These are phyloP conservation scores for Eimeria tenella DNA, from an alignment of 169 alveolate genomes.

Conservation along the genomic window DNA sequence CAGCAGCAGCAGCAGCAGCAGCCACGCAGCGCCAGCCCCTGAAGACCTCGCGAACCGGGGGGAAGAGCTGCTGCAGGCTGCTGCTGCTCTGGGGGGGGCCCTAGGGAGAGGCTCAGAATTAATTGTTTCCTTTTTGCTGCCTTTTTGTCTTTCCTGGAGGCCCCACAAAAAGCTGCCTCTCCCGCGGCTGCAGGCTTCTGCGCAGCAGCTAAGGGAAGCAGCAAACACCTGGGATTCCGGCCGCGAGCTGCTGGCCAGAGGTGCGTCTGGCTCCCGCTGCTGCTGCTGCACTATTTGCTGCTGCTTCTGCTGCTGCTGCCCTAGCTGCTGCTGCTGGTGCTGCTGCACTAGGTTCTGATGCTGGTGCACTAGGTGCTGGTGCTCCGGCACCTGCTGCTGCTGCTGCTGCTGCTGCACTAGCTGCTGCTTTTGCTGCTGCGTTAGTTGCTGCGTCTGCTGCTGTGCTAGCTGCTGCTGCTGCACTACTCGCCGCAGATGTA, in stretches of 20 bases:
- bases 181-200: neutral
- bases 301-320: too few species aligned
- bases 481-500: neutral
- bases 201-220: conserved; percentile 1
- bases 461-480: neutral
- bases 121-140: neutral
- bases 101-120: neutral
- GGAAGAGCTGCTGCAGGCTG: conserved; percentile 19
- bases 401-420: neutral
- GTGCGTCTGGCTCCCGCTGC: neutral
- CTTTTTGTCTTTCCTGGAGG: neutral
- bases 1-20: neutral
- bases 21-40: neutral
- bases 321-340: neutral
- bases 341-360: neutral
- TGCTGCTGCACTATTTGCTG: too few species aligned
- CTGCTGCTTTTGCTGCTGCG: neutral
- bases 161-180: neutral
- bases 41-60: neutral
- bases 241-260: neutral
- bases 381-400: neutral
- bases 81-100: neutral
- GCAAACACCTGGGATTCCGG: neutral
- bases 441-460: neutral
- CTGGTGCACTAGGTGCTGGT: neutral